These are phyloP conservation scores for Penicillium nucicola DNA, from an alignment of 495 filamentous ascomycete species.

Conservation along the genomic window DNA sequence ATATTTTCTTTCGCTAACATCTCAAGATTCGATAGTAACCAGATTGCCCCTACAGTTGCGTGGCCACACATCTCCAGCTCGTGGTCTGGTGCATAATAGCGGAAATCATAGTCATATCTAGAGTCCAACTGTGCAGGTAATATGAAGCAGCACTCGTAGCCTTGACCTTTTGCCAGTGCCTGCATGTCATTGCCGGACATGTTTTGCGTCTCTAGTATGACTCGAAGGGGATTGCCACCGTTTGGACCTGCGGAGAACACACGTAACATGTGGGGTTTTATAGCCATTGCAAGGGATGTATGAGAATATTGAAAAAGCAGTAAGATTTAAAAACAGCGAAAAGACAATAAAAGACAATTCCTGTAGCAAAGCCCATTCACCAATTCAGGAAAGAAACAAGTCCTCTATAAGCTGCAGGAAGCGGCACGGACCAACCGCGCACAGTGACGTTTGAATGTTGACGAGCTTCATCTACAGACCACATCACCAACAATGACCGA, in stretches of 20 bases:
- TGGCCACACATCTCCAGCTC: slow-evolving; percentile 17
- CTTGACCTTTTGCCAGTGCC: not conserved
- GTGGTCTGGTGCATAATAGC: slow-evolving; percentile 7
- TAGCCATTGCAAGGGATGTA: not conserved
- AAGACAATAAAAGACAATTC: too few species aligned
- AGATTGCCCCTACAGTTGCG: slow-evolving; percentile 10
- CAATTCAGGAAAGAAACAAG: too few species aligned
- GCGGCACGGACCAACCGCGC: slow-evolving; percentile 8
- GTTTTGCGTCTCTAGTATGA: slow-evolving; percentile 2
- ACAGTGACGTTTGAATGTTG: slow-evolving; percentile 11
- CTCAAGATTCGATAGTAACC: slow-evolving; percentile 5
- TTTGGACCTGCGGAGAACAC: not conserved
- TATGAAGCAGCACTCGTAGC: slow-evolving; percentile 11
- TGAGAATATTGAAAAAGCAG: too few species aligned
- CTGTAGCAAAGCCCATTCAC: too few species aligned
- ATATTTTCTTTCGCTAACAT: not conserved
- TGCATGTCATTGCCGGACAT: slow-evolving; percentile 6
- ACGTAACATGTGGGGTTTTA: not conserved
- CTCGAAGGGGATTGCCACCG: slow-evolving; percentile 6
- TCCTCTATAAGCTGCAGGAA: not conserved
- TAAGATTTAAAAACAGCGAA: too few species aligned
- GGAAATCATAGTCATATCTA: slow-evolving; percentile 1
- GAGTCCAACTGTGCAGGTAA: not conserved
- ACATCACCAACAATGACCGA: slow-evolving; percentile 54
- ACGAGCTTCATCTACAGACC: slow-evolving; percentile 4